phyloP scores from a whole-genome alignment of 139 green algal genomes.

The Zygnema circumcarinatum region DNA sequence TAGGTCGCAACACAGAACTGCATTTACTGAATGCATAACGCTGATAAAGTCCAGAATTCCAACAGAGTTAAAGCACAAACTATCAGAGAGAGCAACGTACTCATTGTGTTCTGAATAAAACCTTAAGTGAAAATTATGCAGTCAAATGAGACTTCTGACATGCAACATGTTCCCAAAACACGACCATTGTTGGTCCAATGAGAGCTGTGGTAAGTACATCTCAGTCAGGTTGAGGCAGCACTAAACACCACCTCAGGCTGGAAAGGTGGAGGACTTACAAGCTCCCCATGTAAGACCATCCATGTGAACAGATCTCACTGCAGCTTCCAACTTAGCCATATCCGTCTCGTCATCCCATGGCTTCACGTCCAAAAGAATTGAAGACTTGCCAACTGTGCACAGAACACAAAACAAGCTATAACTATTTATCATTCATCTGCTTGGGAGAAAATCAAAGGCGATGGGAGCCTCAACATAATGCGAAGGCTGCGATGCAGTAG shows the following conservation, averaged over 20 bases:
- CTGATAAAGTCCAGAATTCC: neutral
- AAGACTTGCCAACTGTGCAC: constrained; percentile 65
- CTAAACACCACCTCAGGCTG: neutral
- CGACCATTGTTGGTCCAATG: too few species aligned
- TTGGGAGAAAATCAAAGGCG: constrained; percentile 46
- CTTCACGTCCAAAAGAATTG: constrained; percentile 77
- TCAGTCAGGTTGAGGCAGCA: neutral
- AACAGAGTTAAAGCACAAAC: neutral
- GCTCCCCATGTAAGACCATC: constrained; percentile 73
- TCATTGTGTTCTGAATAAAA: too few species aligned
- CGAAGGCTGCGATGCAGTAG: too few species aligned
- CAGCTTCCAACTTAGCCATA: constrained; percentile 66
- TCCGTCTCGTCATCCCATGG: constrained; percentile 77
- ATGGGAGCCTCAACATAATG: neutral
- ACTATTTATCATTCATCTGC: constrained; percentile 62
- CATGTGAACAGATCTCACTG: constrained; percentile 69
- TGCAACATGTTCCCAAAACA: too few species aligned
- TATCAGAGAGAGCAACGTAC: too few species aligned
- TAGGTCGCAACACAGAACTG: neutral
- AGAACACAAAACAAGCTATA: neutral
- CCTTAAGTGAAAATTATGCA: too few species aligned
- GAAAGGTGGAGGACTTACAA: constrained; percentile 56
- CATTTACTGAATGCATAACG: neutral
- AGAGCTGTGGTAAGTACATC: too few species aligned
- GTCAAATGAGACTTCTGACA: too few species aligned